phyloP scores from a whole-genome alignment of 1,284 basidiomycete species.

The Rhodotorula sp. region DNA sequence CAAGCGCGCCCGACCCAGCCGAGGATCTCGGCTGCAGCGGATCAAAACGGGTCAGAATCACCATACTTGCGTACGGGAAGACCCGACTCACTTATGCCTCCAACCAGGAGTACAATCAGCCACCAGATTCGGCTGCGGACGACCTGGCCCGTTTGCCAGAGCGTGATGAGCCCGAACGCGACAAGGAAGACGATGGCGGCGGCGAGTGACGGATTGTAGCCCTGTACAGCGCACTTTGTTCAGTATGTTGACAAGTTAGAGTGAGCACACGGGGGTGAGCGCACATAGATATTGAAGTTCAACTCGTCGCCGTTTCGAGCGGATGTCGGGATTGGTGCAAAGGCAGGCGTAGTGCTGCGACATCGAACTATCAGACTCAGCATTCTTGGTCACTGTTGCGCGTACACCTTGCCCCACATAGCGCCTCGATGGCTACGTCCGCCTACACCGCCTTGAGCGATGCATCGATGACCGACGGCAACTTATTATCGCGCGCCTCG shows the following conservation, averaged over 20 bases:
- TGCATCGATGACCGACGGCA: too few species aligned
- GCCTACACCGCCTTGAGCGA: too few species aligned
- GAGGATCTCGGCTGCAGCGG: conserved; percentile 1
- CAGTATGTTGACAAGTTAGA: background rate
- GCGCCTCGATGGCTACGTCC: too few species aligned
- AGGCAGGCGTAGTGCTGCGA: background rate
- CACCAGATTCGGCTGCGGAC: conserved; percentile 30
- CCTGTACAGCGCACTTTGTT: background rate
- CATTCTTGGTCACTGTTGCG: too few species aligned
- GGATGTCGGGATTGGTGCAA: background rate
- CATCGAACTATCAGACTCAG: background rate
- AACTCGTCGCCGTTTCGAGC: background rate
- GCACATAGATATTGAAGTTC: conserved; percentile 30
- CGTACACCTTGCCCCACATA: too few species aligned
- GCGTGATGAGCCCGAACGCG: conserved; percentile 26
- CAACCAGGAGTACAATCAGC: conserved; percentile 27
- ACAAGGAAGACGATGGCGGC: conserved; percentile 35
- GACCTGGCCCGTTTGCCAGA: conserved; percentile 17
- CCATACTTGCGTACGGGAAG: too few species aligned
- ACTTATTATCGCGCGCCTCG: too few species aligned
- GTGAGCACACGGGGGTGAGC: background rate
- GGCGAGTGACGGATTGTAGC: conserved; percentile 18
- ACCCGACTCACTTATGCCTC: conserved; percentile 6
- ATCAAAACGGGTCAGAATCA: background rate
- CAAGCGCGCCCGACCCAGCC: conserved; percentile 33